A percentile compares a stretch with the other conserved stretches of the same genome.
phyloP scores from a whole-genome alignment of 176 grass and related monocot species.

The Secale cereale region DNA sequence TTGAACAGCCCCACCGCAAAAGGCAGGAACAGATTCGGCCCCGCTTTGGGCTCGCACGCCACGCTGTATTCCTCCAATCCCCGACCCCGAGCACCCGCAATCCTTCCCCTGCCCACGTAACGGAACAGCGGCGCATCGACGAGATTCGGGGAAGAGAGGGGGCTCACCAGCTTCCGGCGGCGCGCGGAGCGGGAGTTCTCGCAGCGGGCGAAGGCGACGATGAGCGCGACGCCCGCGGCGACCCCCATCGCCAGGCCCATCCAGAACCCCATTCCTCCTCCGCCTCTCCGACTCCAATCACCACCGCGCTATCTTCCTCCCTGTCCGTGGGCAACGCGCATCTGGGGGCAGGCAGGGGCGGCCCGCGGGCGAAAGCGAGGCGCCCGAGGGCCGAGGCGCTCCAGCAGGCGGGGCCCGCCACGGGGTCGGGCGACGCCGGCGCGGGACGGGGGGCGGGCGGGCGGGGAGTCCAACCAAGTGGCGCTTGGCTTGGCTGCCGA shows the following conservation, averaged over 20 bases:
- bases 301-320: neutral
- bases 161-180: slow-evolving; percentile 45
- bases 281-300: neutral
- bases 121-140: too few species aligned
- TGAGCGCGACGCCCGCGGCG: slow-evolving; percentile 37
- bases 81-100: too few species aligned
- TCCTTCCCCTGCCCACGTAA: too few species aligned
- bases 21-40: neutral
- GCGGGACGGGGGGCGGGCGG: slow-evolving; percentile 2
- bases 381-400: neutral
- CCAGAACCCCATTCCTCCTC: slow-evolving; percentile 42
- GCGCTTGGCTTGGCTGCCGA: neutral
- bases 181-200: slow-evolving; percentile 48
- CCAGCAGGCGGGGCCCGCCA: neutral
- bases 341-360: neutral
- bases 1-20: neutral
- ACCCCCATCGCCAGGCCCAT: slow-evolving; percentile 51
- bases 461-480: slow-evolving; percentile 27
- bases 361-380: neutral
- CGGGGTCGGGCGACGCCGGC: slow-evolving; percentile 14
- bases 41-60: neutral
- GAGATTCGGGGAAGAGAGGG: neutral
- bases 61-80: neutral
- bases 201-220: slow-evolving; percentile 52
- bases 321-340: neutral